Conservation (phyloP, 345 rosid genomes). For the Eucalyptus pauciflora region DNA sequence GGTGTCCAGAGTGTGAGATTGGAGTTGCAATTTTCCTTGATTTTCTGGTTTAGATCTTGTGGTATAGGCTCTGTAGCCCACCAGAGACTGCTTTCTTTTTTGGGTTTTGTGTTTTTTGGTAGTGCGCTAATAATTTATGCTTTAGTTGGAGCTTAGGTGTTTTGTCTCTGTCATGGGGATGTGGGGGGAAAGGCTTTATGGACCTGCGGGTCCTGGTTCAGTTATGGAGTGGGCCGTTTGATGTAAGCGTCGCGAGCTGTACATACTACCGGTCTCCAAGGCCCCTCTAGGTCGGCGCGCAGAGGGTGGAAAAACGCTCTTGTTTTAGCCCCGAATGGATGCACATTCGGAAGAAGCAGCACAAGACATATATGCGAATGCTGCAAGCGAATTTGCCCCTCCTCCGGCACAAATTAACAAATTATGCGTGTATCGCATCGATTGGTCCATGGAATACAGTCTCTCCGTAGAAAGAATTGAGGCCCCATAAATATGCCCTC, state of each 20-base stretch:
- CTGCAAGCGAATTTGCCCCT: background rate
- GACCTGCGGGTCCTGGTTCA: background rate
- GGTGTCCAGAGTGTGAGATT: conserved; percentile 27
- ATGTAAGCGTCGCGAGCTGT: background rate
- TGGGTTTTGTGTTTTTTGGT: background rate
- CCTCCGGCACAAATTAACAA: background rate
- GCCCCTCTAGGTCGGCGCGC: background rate
- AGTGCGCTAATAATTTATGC: background rate
- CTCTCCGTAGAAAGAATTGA: background rate
- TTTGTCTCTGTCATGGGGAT: background rate
- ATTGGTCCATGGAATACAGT: background rate
- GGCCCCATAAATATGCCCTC: background rate
- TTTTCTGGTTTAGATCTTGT: background rate
- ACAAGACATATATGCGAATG: background rate
- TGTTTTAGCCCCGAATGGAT: background rate
- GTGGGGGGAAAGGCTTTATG: background rate
- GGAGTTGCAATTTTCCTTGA: background rate
- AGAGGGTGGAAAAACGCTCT: background rate
- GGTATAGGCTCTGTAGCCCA: background rate
- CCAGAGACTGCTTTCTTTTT: background rate
- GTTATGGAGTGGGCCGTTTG: background rate
- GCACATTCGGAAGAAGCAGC: background rate
- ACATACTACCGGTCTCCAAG: background rate
- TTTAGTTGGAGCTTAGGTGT: background rate
- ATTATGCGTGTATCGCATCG: background rate